phyloP scores from a whole-genome alignment of 1,139 yeast species.

The Yamadazyma spencermartinsiae region DNA sequence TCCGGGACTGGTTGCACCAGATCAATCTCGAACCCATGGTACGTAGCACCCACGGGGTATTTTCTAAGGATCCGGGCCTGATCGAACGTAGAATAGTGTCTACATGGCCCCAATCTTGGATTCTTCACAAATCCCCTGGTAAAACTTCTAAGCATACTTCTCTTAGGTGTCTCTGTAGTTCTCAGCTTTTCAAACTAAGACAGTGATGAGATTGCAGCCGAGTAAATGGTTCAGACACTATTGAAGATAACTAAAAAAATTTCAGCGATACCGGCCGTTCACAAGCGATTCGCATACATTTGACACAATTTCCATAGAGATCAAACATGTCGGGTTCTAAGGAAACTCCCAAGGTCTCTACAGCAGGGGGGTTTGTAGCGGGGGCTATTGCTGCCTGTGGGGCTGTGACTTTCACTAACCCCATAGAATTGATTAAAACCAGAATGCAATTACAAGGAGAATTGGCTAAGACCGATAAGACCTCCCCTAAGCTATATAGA shows the following conservation, averaged over 20 bases:
- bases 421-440: constrained; percentile 90
- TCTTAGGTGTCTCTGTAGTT: too few species aligned
- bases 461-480: constrained; percentile 51
- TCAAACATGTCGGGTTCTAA: constrained; percentile 5
- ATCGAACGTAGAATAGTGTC: constrained; percentile 10
- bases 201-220: not conserved
- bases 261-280: not conserved
- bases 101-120: not conserved
- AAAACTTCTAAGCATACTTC: too few species aligned
- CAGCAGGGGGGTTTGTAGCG: constrained; percentile 82
- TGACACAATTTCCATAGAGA: too few species aligned
- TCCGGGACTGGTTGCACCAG: constrained; percentile 76
- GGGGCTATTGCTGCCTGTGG: constrained; percentile 98
- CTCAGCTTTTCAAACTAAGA: too few species aligned
- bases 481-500: constrained; percentile 59
- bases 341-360: constrained; percentile 44
- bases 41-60: constrained; percentile 62
- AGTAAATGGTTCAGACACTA: not conserved
- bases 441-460: constrained; percentile 98
- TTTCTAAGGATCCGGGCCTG: constrained; percentile 29
- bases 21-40: constrained; percentile 65
- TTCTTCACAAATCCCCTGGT: too few species aligned
- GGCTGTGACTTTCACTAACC: constrained; percentile 95
- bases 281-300: not conserved
- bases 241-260: not conserved